Base-by-base conservation (phyloP, 1,284 basidiomycete genomes). In the Waitea zeae region DNA sequence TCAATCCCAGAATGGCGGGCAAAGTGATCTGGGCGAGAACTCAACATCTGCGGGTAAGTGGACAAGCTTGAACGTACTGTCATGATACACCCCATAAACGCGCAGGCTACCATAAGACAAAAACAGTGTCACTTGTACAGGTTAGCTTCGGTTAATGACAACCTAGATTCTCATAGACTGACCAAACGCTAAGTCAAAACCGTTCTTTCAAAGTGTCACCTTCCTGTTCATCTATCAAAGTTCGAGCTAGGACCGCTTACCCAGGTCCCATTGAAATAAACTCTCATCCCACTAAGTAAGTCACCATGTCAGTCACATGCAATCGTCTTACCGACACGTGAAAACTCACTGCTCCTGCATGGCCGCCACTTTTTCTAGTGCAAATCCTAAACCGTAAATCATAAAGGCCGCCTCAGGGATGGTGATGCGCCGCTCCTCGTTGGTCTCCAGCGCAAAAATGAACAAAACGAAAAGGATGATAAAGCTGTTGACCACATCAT, bases 281-380 rank as follows among this genome's bases (percentile, higher is more conserved):
- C 79, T 81, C 31, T 14, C 20, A 9, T 33, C 17, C 19, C 17
- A 29, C 19, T 20, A 30, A 17, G 7, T 11, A 22, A 22, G 15
- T 17, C 17, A n/a, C 24, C 5, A 34, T 20, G 4, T 18, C 22
- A 20, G 36, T 22, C 5, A 17, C 18, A n/a, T n/a, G n/a, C n/a
- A 31, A 17, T 35, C 18, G 26, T 43, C 48, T 4, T 42, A 70
- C 82, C 78, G 67, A 70, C 75, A 35, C n/a, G n/a, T n/a, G n/a
- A n/a, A n/a, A n/a, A 93, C 70, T 1, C 90, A 89, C 48, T 90
- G 89, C 51, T 95, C 90, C 49, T 93, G 83, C 71, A 93, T 84
- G 3, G 88, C 79, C 6, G 90, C 90, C 11, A 90, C 59, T 50
- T 92, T 93, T 51, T 96, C 90, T 3, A 96, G 60, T 0, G 82